Percentiles rank a stretch among this genome's conserved stretches.
Evolutionary conservation across 306 rosid species (phyloP).

Genomic region (Geum urbanum): DNA sequence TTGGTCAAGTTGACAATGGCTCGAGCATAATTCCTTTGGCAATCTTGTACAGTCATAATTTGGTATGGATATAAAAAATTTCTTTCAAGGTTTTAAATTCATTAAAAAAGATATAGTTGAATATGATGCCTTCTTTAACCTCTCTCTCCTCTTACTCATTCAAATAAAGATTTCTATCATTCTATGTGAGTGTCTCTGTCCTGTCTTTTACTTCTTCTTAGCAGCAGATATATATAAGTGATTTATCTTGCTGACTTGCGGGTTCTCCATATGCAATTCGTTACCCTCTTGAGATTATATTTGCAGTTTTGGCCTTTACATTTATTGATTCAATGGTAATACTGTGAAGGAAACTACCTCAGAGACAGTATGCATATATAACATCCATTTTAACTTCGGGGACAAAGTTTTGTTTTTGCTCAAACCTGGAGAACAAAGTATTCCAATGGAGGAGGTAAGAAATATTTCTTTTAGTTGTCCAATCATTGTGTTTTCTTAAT

Average conservation of each 20-base stretch:
- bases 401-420: conserved; percentile 50
- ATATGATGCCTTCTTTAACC: background rate
- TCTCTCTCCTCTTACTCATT: too few relatives aligned
- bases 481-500: conserved; percentile 14
- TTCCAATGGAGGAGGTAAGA: conserved; percentile 67
- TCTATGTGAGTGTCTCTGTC: background rate
- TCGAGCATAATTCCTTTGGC: conserved; percentile 59
- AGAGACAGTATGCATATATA: conserved; percentile 51
- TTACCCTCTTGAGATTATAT: conserved; percentile 5
- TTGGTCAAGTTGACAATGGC: conserved; percentile 48
- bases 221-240: background rate
- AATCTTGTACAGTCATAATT: conserved; percentile 42
- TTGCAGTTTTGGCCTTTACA: conserved; percentile 1
- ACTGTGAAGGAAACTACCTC: conserved; percentile 55
- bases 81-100: background rate
- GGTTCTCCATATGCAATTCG: background rate
- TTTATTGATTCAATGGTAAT: conserved; percentile 24
- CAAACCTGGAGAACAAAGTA: conserved; percentile 55
- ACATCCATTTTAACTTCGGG: conserved; percentile 48
- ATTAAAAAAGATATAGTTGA: background rate
- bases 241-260: conserved; percentile 7
- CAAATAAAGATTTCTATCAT: background rate
- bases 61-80: conserved; percentile 37
- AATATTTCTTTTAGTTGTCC: conserved; percentile 5
- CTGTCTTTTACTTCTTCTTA: too few relatives aligned